Percentiles rank a stretch among this genome's conserved stretches.
These are phyloP conservation scores for Stenogyne calaminthoides DNA, from an alignment of 305 asterid species.

Conservation along the genomic window DNA sequence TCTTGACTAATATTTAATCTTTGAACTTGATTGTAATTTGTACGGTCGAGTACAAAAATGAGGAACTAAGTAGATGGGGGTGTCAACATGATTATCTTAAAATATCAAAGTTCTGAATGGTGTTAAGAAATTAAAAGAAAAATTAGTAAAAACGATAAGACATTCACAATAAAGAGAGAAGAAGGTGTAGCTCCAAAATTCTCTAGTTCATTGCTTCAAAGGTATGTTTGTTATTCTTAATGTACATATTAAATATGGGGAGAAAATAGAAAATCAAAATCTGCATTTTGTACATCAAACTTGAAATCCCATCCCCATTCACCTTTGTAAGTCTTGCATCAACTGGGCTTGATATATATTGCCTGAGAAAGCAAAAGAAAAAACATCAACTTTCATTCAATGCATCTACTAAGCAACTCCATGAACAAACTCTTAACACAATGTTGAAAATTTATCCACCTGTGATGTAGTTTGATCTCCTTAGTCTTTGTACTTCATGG, in stretches of 20 bases:
- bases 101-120: not conserved
- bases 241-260: slow-evolving; percentile 32
- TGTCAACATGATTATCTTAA: not conserved
- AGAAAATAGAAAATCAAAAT: slow-evolving; percentile 28
- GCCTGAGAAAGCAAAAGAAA: slow-evolving; percentile 8
- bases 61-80: not conserved
- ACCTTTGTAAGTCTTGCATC: slow-evolving; percentile 12
- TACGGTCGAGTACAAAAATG: no score
- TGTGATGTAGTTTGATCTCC: slow-evolving; percentile 29
- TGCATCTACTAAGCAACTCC: not conserved
- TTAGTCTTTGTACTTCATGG: slow-evolving; percentile 88
- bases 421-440: not conserved
- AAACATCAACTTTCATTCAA: not conserved
- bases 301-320: slow-evolving; percentile 24
- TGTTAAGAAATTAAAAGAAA: not conserved
- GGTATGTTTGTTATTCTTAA: slow-evolving; percentile 14
- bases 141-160: not conserved
- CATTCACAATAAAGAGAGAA: not conserved
- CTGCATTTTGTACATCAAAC: slow-evolving; percentile 27
- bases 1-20: no score
- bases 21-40: no score
- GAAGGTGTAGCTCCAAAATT: not conserved
- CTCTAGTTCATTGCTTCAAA: slow-evolving; percentile 33
- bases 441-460: slow-evolving; percentile 9
- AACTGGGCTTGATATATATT: not conserved